Evolutionary conservation across 2,329 filamentous ascomycete genomes (phyloP), one percentile per base, ranked within the genome.

Genomic region (Alternaria rosae): DNA sequence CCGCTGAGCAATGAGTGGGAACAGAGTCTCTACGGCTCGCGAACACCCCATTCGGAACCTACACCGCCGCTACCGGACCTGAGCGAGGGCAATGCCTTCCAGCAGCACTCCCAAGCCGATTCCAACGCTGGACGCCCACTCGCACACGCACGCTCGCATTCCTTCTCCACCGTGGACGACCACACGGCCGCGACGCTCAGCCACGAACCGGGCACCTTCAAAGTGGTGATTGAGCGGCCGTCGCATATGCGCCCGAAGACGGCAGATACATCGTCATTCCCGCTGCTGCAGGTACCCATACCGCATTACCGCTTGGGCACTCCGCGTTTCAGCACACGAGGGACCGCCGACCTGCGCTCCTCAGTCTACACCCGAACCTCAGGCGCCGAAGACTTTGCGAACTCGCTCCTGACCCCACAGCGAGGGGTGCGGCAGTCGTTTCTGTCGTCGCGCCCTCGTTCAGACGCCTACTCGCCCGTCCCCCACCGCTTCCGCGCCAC

Each of bases 251-350:
- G 87, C 54, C 86, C 89, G 25, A 90, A 86, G 74, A 90, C 88
- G 6, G 85, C 87, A 64, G 88, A 90, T 73, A 87, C 78, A 17
- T 74, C 76, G 42, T 79, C 80, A n/a, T 76, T 83, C 41, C 88
- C 87, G 12, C 81, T 88, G 35, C 83, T 96, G 53, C 87, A 93
- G 69, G 86, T 94, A 44, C 85, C 89, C 21, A 97, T 97, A 53
- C 93, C 94, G 35, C 90, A 92, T 59, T 96, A 94, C 84, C 89
- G 90, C 67, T 83, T 97, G 59, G 94, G 93, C 12, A 91, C 90
- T 1, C 92, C 93, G 17, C 88, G 89, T 61, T 97, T 97, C 78
- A 94, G 91, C 66, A 82, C 87, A 55, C 86, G 87, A 69, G 93
- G 93, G 11, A 93, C 91, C 3, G 89, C 92, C 3, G 86, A 92